phyloP scores from a whole-genome alignment of 306 rosid species.

The Sindora glabra region DNA sequence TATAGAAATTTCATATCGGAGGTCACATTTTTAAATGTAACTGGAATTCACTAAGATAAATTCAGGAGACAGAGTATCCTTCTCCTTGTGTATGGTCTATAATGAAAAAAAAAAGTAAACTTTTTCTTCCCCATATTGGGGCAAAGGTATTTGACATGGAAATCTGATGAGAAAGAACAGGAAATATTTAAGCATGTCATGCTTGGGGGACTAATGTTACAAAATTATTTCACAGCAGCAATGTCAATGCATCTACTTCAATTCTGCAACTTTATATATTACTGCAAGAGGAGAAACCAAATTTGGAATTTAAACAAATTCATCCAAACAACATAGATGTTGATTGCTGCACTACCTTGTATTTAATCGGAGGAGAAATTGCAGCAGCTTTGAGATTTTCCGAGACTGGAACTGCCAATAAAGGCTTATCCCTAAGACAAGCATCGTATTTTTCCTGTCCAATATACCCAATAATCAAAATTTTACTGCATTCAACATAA shows the following conservation, averaged over 20 bases:
- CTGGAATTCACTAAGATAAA: neutral
- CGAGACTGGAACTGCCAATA: conserved; percentile 14
- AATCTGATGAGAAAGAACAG: too few species aligned
- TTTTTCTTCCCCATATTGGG: too few species aligned
- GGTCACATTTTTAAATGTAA: neutral
- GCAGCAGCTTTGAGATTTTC: neutral
- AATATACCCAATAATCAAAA: neutral
- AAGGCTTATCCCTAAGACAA: conserved; percentile 8
- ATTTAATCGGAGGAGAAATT: conserved; percentile 6
- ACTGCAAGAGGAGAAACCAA: too few species aligned
- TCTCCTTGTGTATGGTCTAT: neutral
- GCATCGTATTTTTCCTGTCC: conserved; percentile 8
- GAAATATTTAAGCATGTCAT: too few species aligned
- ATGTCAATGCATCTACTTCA: too few species aligned
- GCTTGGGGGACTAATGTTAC: too few species aligned
- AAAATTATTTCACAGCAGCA: too few species aligned
- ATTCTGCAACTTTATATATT: too few species aligned
- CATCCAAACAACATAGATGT: neutral
- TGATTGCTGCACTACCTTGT: neutral
- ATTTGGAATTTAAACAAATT: neutral
- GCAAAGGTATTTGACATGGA: too few species aligned
- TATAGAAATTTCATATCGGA: neutral
- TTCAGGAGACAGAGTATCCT: neutral
- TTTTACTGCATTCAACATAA: too few species aligned
- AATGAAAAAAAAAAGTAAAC: too few species aligned